Conservation (phyloP, 1,284 basidiomycete genomes). For the Pulveroboletus sp. region DNA sequence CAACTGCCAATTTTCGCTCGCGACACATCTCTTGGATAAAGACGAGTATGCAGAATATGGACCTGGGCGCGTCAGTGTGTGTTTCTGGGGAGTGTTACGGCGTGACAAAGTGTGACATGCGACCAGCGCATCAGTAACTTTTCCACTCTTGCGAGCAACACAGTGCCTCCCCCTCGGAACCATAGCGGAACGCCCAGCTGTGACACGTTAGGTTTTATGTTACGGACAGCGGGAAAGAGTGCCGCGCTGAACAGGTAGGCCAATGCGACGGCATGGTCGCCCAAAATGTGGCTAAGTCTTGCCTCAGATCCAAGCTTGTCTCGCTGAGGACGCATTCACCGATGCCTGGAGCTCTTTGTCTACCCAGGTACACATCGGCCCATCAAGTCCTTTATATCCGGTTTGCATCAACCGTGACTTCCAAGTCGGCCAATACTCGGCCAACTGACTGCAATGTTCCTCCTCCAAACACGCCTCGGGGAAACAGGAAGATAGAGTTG, state of each 20-base stretch:
- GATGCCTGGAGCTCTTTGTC: neutral
- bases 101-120: constrained; percentile 22
- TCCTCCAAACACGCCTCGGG: constrained; percentile 37
- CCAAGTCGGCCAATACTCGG: constrained; percentile 26
- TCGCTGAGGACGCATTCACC: neutral
- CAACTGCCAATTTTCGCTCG: neutral
- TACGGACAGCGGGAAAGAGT: constrained; percentile 32
- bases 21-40: neutral
- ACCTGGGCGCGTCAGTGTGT: neutral
- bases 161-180: constrained; percentile 8
- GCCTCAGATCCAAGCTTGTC: constrained; percentile 24
- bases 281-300: constrained; percentile 5
- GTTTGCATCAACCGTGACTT: constrained; percentile 32
- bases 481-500: constrained; percentile 63
- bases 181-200: constrained; percentile 5
- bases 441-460: constrained; percentile 20
- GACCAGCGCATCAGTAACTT: neutral
- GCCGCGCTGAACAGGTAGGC: constrained; percentile 33
- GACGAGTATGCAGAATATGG: neutral
- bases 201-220: constrained; percentile 32
- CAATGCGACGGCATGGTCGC: neutral
- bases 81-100: too few relatives aligned
- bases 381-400: constrained; percentile 9
- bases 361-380: constrained; percentile 6
- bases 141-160: neutral